Evolutionary conservation across 2,329 filamentous ascomycete species (phyloP).

Genomic region (Colletotrichum sp.): DNA sequence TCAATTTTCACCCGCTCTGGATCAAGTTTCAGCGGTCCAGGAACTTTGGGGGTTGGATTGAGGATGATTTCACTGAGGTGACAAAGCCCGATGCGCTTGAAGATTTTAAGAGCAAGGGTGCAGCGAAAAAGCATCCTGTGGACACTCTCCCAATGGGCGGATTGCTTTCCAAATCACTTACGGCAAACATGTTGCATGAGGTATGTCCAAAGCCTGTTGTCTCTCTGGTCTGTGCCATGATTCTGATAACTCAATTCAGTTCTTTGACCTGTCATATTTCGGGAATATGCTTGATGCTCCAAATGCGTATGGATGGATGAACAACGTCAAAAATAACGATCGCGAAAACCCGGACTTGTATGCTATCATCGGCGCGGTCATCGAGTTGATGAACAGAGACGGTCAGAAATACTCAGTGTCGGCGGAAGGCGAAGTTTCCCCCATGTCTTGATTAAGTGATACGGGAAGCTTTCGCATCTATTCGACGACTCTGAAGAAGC

Average conservation of each 20-base stretch:
- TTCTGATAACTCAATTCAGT: not conserved
- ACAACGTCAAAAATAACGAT: not conserved
- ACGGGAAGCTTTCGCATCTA: too few species aligned
- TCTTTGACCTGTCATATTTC: not conserved
- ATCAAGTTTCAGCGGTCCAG: not conserved
- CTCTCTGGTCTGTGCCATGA: not conserved
- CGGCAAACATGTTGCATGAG: not conserved
- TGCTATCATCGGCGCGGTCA: not conserved
- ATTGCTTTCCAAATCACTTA: not conserved
- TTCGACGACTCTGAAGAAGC: too few species aligned
- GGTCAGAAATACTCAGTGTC: too few species aligned
- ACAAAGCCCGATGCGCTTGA: not conserved
- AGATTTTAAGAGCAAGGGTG: not conserved
- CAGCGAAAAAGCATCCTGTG: not conserved
- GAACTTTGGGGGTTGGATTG: not conserved
- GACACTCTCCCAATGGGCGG: not conserved
- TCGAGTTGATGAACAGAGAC: not conserved
- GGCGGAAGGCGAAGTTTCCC: too few species aligned
- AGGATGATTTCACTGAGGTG: not conserved
- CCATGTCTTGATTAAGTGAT: too few species aligned
- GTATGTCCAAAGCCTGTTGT: not conserved
- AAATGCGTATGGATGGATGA: not conserved
- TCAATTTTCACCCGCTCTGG: not conserved
- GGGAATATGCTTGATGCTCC: not conserved
- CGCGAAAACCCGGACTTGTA: not conserved